Evolutionary conservation across 2,329 filamentous ascomycete genomes (phyloP), one percentile per base, ranked within the genome.

Genomic region (Fusarium chuoi): DNA sequence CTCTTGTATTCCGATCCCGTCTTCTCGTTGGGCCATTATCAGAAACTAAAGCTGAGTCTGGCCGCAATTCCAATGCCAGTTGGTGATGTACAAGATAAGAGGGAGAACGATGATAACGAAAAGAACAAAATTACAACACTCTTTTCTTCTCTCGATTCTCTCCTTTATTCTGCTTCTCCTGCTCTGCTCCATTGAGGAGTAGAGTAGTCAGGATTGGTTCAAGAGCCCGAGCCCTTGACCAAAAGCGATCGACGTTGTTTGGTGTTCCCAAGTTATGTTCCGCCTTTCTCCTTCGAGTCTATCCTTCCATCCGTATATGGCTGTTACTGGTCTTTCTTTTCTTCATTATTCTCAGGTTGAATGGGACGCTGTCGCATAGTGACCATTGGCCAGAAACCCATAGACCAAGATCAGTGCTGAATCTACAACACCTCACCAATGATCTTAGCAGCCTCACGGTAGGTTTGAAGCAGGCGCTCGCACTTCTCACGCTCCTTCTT

Each of bases 401-500:
- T 41, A 56, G 59, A 33, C 17, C 33, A 56, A 62, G 51, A 55
- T 33, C 49, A 36, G 49, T 58, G 51, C 41, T 51, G 46, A 48
- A 41, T 74, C 83, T 92, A 95, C 85, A 97, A 86, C 68, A 99
- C 96, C 85, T 99, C 96, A 69, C 96, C 95, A 73, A 99, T 96
- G 82, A 99, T 99, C 88, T 97, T 98, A 72, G 96, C 95, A 26
- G 96, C 96, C 86, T 99, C 96, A 80, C 95, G 95, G 86, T 99
- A 99, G 26, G 96, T 99, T 81, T 93, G 91, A 72, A 98, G 89
- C 75, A 99, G 87, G 83, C 95, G 96, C 87, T 99, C 96, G 84
- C 96, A 99, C 89, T 99, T 99, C 86, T 98, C 96, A 71, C 96
- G 91, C 85, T 98, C 96, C 80, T 95, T 95, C 89, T 98, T 98